These are phyloP conservation scores for Dryadomyces quercivorus DNA, from an alignment of 2,329 filamentous ascomycete species.

Conservation along the genomic window DNA sequence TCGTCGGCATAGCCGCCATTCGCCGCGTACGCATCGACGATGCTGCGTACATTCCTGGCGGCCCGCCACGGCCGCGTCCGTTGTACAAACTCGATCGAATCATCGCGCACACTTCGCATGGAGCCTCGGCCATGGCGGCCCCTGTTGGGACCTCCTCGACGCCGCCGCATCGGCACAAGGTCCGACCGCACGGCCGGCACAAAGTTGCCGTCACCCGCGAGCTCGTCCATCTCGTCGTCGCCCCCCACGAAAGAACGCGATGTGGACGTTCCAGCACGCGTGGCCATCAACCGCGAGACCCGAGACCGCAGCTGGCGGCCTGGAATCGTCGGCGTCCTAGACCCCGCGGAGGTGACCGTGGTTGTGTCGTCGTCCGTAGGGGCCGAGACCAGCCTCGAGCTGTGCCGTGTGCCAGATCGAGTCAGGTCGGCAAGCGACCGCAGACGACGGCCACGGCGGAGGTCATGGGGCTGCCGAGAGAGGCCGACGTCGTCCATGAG, in stretches of 20 bases:
- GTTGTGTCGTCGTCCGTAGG: background rate
- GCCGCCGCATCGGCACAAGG: slow-evolving; percentile 9
- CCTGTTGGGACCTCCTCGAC: slow-evolving; percentile 8
- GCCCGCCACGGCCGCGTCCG: slow-evolving; percentile 31
- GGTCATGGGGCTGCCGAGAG: background rate
- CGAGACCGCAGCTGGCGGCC: slow-evolving; percentile 5
- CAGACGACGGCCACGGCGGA: background rate
- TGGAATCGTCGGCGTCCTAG: background rate
- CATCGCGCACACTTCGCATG: slow-evolving; percentile 7
- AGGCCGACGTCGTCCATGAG: slow-evolving; percentile 4
- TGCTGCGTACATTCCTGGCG: slow-evolving; percentile 25
- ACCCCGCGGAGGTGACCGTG: background rate
- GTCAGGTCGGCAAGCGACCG: background rate
- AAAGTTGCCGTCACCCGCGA: slow-evolving; percentile 17
- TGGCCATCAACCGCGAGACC: background rate
- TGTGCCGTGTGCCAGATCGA: slow-evolving; percentile 3
- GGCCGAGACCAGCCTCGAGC: slow-evolving; percentile 6
- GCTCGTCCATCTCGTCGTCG: slow-evolving; percentile 17
- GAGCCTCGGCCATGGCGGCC: background rate
- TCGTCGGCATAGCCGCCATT: slow-evolving; percentile 25
- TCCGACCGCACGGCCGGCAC: slow-evolving; percentile 18
- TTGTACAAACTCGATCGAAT: slow-evolving; percentile 38
- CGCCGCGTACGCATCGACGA: slow-evolving; percentile 28
- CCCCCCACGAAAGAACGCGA: background rate
- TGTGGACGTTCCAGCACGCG: too few species aligned